These are phyloP conservation scores for Malbranchea cinnamomea DNA, from an alignment of 2,329 filamentous ascomycete genomes.

Conservation along the genomic window DNA sequence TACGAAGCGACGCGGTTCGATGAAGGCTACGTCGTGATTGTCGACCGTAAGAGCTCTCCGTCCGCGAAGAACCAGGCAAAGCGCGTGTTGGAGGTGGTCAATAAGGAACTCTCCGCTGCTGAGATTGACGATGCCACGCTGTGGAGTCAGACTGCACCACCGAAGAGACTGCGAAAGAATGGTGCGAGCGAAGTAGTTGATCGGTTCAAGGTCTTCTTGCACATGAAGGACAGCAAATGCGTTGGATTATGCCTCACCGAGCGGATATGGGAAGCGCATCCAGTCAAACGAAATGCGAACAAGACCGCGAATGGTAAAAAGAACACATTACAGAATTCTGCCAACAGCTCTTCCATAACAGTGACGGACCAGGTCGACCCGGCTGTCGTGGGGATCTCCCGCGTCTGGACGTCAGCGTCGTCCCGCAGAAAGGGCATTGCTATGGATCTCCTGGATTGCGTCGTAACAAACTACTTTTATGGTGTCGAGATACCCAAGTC, in stretches of 20 bases:
- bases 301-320: constrained; percentile 10
- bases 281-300: constrained; percentile 26
- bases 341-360: constrained; percentile 29
- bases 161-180: constrained; percentile 22
- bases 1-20: constrained; percentile 35
- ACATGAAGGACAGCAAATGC: constrained; percentile 46
- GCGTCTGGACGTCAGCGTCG: constrained; percentile 48
- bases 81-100: constrained; percentile 47
- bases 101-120: constrained; percentile 46
- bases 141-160: constrained; percentile 36
- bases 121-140: constrained; percentile 42
- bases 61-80: constrained; percentile 37
- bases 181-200: constrained; percentile 24
- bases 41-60: constrained; percentile 39
- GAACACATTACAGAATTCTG: constrained; percentile 6
- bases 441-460: constrained; percentile 40
- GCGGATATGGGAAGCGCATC: constrained; percentile 42
- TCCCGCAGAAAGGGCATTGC: constrained; percentile 44
- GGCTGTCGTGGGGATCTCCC: constrained; percentile 46
- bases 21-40: constrained; percentile 40
- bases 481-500: constrained; percentile 40
- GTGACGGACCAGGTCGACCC: constrained; percentile 28
- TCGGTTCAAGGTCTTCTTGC: constrained; percentile 47
- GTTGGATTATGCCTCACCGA: constrained; percentile 48
- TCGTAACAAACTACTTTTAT: constrained; percentile 40